Evolutionary conservation across 495 filamentous ascomycete species (phyloP).

Genomic region (Amorphotheca resinae): DNA sequence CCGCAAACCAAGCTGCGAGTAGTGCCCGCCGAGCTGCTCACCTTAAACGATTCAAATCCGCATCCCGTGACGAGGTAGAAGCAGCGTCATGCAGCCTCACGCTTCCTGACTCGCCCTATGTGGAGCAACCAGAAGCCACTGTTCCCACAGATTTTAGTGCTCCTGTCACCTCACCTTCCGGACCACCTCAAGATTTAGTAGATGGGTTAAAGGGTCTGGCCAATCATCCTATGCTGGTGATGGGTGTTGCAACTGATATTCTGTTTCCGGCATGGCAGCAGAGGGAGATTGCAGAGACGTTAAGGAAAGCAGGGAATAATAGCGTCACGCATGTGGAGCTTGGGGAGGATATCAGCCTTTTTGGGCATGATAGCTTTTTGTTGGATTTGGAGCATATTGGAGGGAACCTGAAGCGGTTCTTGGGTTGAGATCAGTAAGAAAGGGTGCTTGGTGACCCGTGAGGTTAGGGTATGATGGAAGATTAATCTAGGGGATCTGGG

Average conservation of each 20-base stretch:
- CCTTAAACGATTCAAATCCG: slow-evolving; percentile 10
- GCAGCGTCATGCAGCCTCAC: slow-evolving; percentile 64
- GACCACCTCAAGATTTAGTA: slow-evolving; percentile 66
- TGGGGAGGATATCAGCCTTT: slow-evolving; percentile 81
- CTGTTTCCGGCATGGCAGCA: slow-evolving; percentile 98
- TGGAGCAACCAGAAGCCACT: slow-evolving; percentile 48
- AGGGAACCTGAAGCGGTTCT: slow-evolving; percentile 63
- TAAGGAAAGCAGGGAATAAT: slow-evolving; percentile 62
- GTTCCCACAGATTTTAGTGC: slow-evolving; percentile 9
- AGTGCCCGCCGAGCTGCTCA: slow-evolving; percentile 28
- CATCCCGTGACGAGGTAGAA: slow-evolving; percentile 9
- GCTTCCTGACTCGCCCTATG: slow-evolving; percentile 72
- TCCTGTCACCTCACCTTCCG: slow-evolving; percentile 14
- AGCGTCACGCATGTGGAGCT: slow-evolving; percentile 79
- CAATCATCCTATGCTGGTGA: slow-evolving; percentile 67
- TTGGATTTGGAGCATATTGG: slow-evolving; percentile 88
- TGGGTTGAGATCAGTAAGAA: too few species aligned
- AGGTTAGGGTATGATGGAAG: too few species aligned
- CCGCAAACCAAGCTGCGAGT: slow-evolving; percentile 41
- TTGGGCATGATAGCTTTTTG: slow-evolving; percentile 95
- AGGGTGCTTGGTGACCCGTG: too few species aligned
- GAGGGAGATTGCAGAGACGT: slow-evolving; percentile 78
- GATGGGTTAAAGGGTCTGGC: slow-evolving; percentile 56
- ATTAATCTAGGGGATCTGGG: too few species aligned
- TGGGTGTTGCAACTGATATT: slow-evolving; percentile 94